These are phyloP conservation scores for Clarireedia paspali DNA, from an alignment of 2,329 filamentous ascomycete genomes.

Conservation along the genomic window DNA sequence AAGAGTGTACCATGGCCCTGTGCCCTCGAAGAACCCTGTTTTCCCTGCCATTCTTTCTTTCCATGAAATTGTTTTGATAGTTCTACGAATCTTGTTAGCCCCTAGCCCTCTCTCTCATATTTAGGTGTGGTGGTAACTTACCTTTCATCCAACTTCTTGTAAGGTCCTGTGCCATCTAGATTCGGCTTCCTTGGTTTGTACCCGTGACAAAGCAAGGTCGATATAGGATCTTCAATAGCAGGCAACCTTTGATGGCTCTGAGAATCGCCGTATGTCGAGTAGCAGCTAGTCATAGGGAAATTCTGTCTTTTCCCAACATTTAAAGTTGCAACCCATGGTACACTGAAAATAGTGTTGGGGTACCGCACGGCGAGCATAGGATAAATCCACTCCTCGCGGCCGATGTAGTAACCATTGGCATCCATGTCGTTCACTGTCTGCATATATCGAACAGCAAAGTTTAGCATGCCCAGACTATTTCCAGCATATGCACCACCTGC, in stretches of 20 bases:
- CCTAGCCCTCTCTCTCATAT: neutral
- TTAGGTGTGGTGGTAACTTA: neutral
- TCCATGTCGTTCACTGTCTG: slow-evolving; percentile 6
- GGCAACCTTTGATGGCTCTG: neutral
- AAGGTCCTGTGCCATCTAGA: neutral
- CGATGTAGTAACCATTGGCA: slow-evolving; percentile 4
- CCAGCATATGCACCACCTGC: too few species aligned
- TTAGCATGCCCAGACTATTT: too few species aligned
- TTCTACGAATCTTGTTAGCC: neutral
- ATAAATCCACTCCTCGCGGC: slow-evolving; percentile 4
- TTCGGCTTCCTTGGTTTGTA: neutral
- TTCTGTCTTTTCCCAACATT: neutral
- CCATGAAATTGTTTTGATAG: neutral
- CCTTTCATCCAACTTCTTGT: neutral
- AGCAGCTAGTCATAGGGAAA: neutral
- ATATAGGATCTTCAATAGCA: neutral
- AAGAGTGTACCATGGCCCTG: neutral
- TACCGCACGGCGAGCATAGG: slow-evolving; percentile 2
- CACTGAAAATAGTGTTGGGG: slow-evolving; percentile 7
- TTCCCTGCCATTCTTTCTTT: neutral
- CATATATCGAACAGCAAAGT: neutral
- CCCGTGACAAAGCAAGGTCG: neutral
- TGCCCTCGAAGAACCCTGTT: neutral
- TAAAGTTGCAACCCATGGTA: neutral
- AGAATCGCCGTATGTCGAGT: neutral